Base-by-base conservation (phyloP, 495 filamentous ascomycete species). In the Venustampulla echinocandica region DNA sequence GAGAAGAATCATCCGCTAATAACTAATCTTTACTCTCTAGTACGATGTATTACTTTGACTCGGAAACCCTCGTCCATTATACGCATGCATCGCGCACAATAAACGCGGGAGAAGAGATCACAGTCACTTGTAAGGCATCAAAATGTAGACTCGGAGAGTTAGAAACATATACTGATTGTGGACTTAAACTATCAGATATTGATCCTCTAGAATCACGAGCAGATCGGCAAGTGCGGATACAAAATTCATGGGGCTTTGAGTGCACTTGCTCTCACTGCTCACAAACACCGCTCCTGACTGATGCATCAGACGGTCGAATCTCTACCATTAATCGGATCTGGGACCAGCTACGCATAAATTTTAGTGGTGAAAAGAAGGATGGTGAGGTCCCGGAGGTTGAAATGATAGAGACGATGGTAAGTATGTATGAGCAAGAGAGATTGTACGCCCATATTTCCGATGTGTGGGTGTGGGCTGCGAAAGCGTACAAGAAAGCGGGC, bases 351-450 rank as follows among this genome's bases (percentile, higher is more conserved):
- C 27, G 24, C 30, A 18, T 10, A 20, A 2, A 47, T 23, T 19
- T 10, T 21, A 25, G 45, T n/a, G 9, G 22, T 6, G 13, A n/a
- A 15, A 28, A 39, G 24, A 10, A 47, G n/a, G 13, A 37, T 4
- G 28, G 17, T 17, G 9, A 48, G 44, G 5, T 18, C 17, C 1
- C 55, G 20, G 11, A 43, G 27, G 3, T 33, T 49, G n/a, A 42
- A 57, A 37, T 57, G 24, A 56, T 53, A 1, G 58, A 61, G 27
- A 40, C 38, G 10, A n/a, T 63, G 14, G 17, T 63, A 1, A 39
- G 50, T 20, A 38, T 59, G 42, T 61, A 57, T 42, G 54, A 53
- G 13, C 46, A 58, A 27, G 56, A 63, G 36, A 60, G 56, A 18
- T 40, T 63, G 5, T 46, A 58, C 38, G 56, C 49, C 1, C 55